Percentiles rank a stretch among this genome's conserved stretches.
Conservation (phyloP, 2,329 filamentous ascomycete species). For the Pseudogymnoascus sp. region DNA sequence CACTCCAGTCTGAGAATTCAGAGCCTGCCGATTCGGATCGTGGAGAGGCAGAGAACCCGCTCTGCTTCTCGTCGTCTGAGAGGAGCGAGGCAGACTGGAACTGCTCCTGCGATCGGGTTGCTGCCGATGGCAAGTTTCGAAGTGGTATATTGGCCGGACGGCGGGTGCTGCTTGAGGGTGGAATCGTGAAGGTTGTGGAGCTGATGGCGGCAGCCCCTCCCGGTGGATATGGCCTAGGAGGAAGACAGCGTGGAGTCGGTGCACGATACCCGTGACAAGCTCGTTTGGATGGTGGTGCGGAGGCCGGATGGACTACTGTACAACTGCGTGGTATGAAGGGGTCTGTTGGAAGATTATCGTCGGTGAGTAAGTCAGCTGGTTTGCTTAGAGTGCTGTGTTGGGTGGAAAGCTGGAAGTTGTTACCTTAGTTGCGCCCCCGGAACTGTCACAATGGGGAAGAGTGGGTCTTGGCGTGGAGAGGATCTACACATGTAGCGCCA, state of each 20-base stretch:
- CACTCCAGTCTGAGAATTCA: conserved; percentile 78
- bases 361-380: background rate
- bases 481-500: background rate
- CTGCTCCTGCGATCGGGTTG: conserved; percentile 18
- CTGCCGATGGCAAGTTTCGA: conserved; percentile 55
- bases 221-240: conserved; percentile 9
- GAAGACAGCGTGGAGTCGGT: conserved; percentile 8
- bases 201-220: conserved; percentile 67
- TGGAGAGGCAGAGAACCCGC: conserved; percentile 37
- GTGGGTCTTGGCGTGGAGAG: background rate
- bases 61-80: conserved; percentile 33
- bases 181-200: conserved; percentile 78
- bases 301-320: background rate
- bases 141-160: conserved; percentile 81
- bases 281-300: background rate
- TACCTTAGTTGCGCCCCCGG: background rate
- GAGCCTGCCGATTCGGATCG: conserved; percentile 53
- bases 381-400: background rate
- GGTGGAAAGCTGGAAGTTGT: background rate
- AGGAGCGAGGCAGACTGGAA: conserved; percentile 40
- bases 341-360: background rate
- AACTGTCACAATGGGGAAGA: background rate
- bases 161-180: conserved; percentile 57
- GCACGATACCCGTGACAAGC: conserved; percentile 1
- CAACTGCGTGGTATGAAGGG: background rate